Conservation (phyloP, 2,329 filamentous ascomycete species). For the Colletotrichum falcatum region DNA sequence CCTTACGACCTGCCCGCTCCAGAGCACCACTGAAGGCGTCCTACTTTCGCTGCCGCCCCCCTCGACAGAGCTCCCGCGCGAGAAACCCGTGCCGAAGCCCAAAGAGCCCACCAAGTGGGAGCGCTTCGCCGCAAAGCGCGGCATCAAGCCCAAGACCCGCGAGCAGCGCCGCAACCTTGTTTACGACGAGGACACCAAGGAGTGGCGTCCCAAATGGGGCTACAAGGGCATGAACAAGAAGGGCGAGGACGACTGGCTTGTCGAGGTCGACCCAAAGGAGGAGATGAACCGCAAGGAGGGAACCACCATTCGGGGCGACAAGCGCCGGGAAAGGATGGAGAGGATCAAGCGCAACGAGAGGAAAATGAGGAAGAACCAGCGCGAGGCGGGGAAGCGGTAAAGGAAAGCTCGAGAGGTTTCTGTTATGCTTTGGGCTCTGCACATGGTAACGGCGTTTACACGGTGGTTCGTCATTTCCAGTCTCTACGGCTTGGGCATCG, state of each 20-base stretch:
- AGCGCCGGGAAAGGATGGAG: conserved; percentile 75
- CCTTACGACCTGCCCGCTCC: conserved; percentile 86
- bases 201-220: conserved; percentile 96
- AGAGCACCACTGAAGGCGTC: conserved; percentile 76
- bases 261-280: conserved; percentile 87
- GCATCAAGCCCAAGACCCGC: conserved; percentile 88
- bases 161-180: conserved; percentile 80
- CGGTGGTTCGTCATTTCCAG: conserved; percentile 35
- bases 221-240: conserved; percentile 92
- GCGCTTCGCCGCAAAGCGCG: conserved; percentile 95
- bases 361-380: conserved; percentile 75
- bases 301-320: conserved; percentile 70
- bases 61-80: conserved; percentile 81
- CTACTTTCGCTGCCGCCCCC: conserved; percentile 81
- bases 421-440: conserved; percentile 34
- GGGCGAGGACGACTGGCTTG: conserved; percentile 86
- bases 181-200: conserved; percentile 85
- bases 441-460: conserved; percentile 37
- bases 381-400: conserved; percentile 51
- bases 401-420: conserved; percentile 4
- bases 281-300: conserved; percentile 73
- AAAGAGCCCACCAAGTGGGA: conserved; percentile 95
- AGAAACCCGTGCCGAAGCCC: conserved; percentile 87
- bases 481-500: conserved; percentile 3
- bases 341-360: conserved; percentile 78